These are phyloP conservation scores for Cercospora sp. DNA, from an alignment of 2,329 filamentous ascomycete genomes.

Conservation along the genomic window DNA sequence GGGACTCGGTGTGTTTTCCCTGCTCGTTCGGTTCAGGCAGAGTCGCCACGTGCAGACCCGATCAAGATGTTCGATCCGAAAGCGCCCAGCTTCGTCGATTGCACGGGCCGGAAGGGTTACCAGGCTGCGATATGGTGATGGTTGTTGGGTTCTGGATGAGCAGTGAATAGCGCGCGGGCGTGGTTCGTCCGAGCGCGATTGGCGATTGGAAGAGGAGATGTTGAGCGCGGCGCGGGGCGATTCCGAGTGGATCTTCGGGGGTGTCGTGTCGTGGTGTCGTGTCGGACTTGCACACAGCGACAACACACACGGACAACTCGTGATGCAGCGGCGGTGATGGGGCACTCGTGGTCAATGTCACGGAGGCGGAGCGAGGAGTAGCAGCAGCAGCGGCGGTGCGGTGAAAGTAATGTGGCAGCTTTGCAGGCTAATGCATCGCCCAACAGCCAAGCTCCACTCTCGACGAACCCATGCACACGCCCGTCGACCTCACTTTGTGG, in stretches of 20 bases:
- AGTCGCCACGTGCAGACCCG: not conserved
- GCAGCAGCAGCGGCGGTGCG: not conserved
- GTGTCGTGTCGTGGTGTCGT: not conserved
- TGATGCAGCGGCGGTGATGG: not conserved
- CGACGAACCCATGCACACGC: constrained; percentile 1
- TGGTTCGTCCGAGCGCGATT: not conserved
- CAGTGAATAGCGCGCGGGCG: not conserved
- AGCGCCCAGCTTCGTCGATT: not conserved
- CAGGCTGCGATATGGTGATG: not conserved
- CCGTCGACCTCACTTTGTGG: not conserved
- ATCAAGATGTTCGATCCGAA: not conserved
- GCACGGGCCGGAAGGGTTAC: not conserved
- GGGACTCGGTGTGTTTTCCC: not conserved
- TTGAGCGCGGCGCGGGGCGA: constrained; percentile 3
- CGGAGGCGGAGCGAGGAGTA: not conserved
- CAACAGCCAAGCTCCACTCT: constrained; percentile 6
- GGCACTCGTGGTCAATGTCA: not conserved
- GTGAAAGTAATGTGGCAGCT: constrained; percentile 3
- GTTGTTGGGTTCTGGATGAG: not conserved
- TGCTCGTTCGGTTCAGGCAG: not conserved
- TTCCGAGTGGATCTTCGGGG: not conserved
- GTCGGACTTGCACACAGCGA: not conserved
- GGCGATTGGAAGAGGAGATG: constrained; percentile 5
- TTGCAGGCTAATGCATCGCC: constrained; percentile 1
- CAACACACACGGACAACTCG: not conserved